Evolutionary conservation across 495 filamentous ascomycete genomes (phyloP).

Genomic region (Astrothelium subdiscretum): DNA sequence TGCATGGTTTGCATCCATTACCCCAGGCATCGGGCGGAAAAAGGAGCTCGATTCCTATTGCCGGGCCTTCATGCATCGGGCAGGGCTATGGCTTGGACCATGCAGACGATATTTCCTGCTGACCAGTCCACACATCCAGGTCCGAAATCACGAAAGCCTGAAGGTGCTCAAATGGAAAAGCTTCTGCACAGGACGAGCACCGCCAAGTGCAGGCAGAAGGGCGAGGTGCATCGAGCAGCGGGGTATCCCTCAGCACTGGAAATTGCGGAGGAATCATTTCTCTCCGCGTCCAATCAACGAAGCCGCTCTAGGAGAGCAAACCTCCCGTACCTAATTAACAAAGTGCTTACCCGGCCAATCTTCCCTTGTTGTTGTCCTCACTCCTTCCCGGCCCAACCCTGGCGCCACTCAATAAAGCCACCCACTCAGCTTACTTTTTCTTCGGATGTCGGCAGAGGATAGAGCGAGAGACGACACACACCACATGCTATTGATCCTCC

Average conservation of each 20-base stretch:
- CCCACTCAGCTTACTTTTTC: background rate
- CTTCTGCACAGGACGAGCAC: background rate
- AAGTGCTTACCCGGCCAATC: background rate
- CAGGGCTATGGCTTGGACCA: background rate
- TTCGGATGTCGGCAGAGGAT: background rate
- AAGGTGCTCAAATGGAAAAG: background rate
- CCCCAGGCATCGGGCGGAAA: background rate
- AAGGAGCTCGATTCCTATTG: background rate
- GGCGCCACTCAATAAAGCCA: slow-evolving; percentile 1
- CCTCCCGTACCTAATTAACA: background rate
- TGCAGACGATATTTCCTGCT: slow-evolving; percentile 1
- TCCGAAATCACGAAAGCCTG: background rate
- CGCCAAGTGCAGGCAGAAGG: background rate
- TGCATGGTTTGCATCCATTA: background rate
- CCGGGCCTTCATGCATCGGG: background rate
- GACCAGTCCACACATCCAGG: background rate
- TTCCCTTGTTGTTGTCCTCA: background rate
- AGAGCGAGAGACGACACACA: background rate
- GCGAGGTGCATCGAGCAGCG: background rate
- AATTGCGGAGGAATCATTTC: background rate
- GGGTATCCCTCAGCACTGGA: background rate
- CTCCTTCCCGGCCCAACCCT: background rate
- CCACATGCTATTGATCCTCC: slow-evolving; percentile 1
- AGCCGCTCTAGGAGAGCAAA: background rate
- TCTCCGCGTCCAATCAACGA: background rate